Base-by-base conservation (phyloP, 768 basidiomycete genomes). In the Leucosporidium scottii region DNA sequence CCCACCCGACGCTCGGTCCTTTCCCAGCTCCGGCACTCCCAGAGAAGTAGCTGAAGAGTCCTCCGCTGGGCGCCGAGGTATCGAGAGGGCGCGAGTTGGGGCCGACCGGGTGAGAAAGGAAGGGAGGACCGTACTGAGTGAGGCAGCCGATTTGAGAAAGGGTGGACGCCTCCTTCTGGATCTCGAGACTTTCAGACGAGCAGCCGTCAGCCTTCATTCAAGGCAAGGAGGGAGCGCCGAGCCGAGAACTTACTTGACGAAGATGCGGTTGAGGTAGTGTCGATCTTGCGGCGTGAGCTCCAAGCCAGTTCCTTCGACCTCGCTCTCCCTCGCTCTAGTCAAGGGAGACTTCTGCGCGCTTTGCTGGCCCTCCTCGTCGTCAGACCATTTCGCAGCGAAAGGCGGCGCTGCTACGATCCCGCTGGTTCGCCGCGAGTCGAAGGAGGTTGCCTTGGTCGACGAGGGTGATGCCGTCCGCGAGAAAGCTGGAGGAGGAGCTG, bases 131-230 rank as follows among this genome's bases (percentile, higher is more conserved):
- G 61, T 73, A 73, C 18, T 34, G 36, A 5, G 66, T 47, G 3
- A 73, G 61, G 2, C 63, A 62, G 8, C 72, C 72, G 49, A 73
- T 67, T 15, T 61, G 58, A 0, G 68, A 68, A 27, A 73, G 72
- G 31, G 59, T 25, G 1, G 54, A 49, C 25, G 62, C 65, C 53
- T 73, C 72, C 51, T 58, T 57, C 47, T 73, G 72, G 44, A 73
- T 51, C 36, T 73, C 53, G 25, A 65, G 62, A 59, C 68, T 72
- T 61, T 6, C 18, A 17, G n/a, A 13, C 34, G 25, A 12, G n/a
- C n/a, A n/a, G n/a, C n/a, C n/a, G n/a, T n/a, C n/a, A n/a, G n/a
- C n/a, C n/a, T n/a, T n/a, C n/a, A n/a, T n/a, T n/a, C n/a, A n/a
- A n/a, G n/a, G n/a, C n/a, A n/a, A 15, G 13, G 28, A 44, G 39